Evolutionary conservation across 2,329 filamentous ascomycete genomes (phyloP).

Genomic region (Clonostachys rosea): DNA sequence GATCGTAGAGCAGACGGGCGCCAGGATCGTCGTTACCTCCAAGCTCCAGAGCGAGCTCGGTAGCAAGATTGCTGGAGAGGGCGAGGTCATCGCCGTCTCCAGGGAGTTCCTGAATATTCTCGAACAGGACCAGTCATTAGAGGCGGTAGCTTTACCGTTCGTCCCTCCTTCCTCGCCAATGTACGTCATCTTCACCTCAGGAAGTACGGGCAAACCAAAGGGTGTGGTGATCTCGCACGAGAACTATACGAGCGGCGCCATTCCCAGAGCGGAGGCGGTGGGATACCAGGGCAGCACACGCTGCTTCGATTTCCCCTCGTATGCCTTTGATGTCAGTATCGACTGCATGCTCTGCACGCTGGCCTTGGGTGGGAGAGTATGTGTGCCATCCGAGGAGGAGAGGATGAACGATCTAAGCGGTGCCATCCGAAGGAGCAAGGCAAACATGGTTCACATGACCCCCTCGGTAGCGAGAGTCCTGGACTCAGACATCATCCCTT

Average conservation of each 20-base stretch:
- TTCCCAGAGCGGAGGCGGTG: slow-evolving; percentile 33
- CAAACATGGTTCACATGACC: slow-evolving; percentile 46
- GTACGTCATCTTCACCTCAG: slow-evolving; percentile 61
- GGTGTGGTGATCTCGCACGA: slow-evolving; percentile 50
- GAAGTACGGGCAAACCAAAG: slow-evolving; percentile 60
- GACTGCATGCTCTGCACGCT: slow-evolving; percentile 51
- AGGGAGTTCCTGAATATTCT: slow-evolving; percentile 10
- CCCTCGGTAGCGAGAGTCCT: slow-evolving; percentile 43
- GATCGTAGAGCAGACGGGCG: slow-evolving; percentile 36
- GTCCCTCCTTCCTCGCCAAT: slow-evolving; percentile 37
- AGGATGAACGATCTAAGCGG: slow-evolving; percentile 45
- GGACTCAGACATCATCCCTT: slow-evolving; percentile 37
- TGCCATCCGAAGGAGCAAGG: slow-evolving; percentile 33
- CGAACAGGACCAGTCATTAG: slow-evolving; percentile 3
- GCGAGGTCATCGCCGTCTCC: slow-evolving; percentile 25
- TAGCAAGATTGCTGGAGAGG: slow-evolving; percentile 24
- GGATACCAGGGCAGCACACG: slow-evolving; percentile 33
- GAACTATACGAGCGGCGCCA: slow-evolving; percentile 39
- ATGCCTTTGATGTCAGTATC: slow-evolving; percentile 51
- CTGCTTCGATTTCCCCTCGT: slow-evolving; percentile 43
- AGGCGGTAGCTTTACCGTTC: neutral
- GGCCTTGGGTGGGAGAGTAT: slow-evolving; percentile 42
- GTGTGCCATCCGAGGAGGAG: slow-evolving; percentile 49
- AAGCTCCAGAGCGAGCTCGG: slow-evolving; percentile 29
- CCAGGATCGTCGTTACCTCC: slow-evolving; percentile 32